Base-by-base conservation (phyloP, 352 stramenopile genomes). In the Peronospora farinosa region DNA sequence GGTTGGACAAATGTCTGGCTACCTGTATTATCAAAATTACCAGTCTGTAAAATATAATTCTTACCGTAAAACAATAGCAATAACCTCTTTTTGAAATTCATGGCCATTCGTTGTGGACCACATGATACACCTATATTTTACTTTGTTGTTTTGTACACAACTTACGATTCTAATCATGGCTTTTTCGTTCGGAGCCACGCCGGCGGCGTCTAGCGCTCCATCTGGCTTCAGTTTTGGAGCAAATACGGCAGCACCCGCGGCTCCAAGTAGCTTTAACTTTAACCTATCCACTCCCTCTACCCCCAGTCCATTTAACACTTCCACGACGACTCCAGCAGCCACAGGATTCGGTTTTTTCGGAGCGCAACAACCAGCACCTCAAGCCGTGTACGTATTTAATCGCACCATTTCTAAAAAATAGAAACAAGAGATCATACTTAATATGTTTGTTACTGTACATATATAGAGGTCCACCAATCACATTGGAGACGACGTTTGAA, bases 401-500 rank as follows among this genome's bases (percentile, higher is more conserved):
- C 19, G 19, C 3, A 21, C 19, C 19, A 21, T 21, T 21, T 21
- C 19, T 21, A 3, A 21, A 3, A 3, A 3, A 21, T 21, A 21
- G 19, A 21, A 21, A 21, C 19, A 1, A 21, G 3, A 21, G 1
- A 21, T 21, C 19, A 3, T 21, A 21, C 19, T 36, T 38, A 40
- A 16, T 57, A 16, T 36, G 19, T 61, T 28, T 39, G 31, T 43
- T 21, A 21, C 19, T 21, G 19, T 21, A 21, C 3, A 3, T 39
- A 21, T 21, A 3, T 39, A 58, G 65, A 32, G 50, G 46, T 8
- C 64, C 74, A 27, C 54, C 70, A 2, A 83, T 92, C 31, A 84
- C 78, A 23, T 46, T 92, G 21, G 81, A 92, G 49, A 92, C 79
- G 31, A 64, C 60, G 16, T 89, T 90, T 27, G 81, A 90, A 33